Base-by-base conservation (phyloP, 805 yeast species). In the Yarrowia sp. region DNA sequence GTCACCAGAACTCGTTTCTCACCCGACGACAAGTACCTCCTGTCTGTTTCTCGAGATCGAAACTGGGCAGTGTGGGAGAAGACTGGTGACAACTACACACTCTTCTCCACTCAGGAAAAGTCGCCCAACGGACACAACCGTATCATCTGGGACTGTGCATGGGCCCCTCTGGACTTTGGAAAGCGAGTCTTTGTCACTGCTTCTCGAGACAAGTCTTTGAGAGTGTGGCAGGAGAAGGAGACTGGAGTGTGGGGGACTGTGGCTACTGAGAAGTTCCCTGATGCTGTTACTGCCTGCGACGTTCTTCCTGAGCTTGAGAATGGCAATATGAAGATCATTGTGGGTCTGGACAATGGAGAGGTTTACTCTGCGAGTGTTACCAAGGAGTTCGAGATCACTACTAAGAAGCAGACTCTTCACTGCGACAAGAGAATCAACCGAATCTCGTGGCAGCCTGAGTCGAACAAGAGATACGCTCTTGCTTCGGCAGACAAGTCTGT, bases 101-200 rank as follows among this genome's bases (percentile, higher is more conserved):
- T 86, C 68, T 75, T 73, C 38, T 70, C 69, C 55, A 72, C 79
- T 19, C 82, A 84, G 68, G 85, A 85, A 43, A 91, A 89, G 76
- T 48, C 67, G 10, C 38, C 56, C 14, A 63, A 35, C 10, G 97
- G 97, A 0, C 99, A 96, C 75, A 78, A 89, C 1, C 86, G 98
- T 78, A 94, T 95, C 73, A 86, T 95, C 52, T 96, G 99, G 99
- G 98, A 95, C 79, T 88, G 94, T 76, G 85, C 90, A 46, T 95
- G 98, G 97, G 80, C 88, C 0, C 91, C 92, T 5, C 70, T 74
- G n/a, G 64, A 56, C 43, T 36, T 48, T 32, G 72, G 71, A 12
- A 50, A 65, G 35, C 22, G 56, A 2, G 76, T 77, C n/a, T 93
- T 94, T 74, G 83, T 90, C 15, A 93, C 98, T 0, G 96, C 89